Evolutionary conservation across 169 alveolate species (phyloP).

Genomic region (Plasmodium coatneyi): DNA sequence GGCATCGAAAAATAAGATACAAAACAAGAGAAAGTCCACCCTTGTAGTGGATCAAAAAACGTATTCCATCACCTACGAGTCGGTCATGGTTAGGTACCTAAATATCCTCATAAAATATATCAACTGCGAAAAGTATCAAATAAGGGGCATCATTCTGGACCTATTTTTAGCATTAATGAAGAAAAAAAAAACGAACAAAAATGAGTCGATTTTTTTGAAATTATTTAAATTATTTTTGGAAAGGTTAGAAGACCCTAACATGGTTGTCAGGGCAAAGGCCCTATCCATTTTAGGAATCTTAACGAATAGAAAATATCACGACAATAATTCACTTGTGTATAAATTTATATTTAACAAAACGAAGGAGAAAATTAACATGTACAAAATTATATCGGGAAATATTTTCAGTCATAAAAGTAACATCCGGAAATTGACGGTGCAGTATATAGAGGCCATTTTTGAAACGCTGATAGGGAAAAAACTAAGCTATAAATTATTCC

Average conservation of each 20-base stretch:
- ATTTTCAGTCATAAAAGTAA: slow-evolving; percentile 48
- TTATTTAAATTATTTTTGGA: slow-evolving; percentile 50
- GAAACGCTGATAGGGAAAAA: slow-evolving; percentile 47
- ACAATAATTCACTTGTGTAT: slow-evolving; percentile 11
- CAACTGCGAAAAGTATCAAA: slow-evolving; percentile 60
- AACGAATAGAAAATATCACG: slow-evolving; percentile 41
- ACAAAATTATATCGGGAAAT: slow-evolving; percentile 48
- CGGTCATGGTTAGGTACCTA: slow-evolving; percentile 50
- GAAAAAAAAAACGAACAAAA: slow-evolving; percentile 53
- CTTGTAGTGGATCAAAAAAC: slow-evolving; percentile 31
- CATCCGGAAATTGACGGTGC: slow-evolving; percentile 50
- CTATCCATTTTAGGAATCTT: slow-evolving; percentile 34
- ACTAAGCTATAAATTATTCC: slow-evolving; percentile 30
- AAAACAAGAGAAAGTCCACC: slow-evolving; percentile 14
- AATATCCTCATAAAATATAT: slow-evolving; percentile 44
- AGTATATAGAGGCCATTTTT: slow-evolving; percentile 64
- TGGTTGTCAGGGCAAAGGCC: slow-evolving; percentile 56
- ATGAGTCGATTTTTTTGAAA: slow-evolving; percentile 49
- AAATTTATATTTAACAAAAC: slow-evolving; percentile 64
- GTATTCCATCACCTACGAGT: slow-evolving; percentile 35
- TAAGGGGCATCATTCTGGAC: slow-evolving; percentile 31
- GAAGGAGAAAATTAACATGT: slow-evolving; percentile 66
- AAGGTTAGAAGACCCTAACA: slow-evolving; percentile 61
- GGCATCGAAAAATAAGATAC: neutral
- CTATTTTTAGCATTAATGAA: slow-evolving; percentile 44